phyloP scores from a whole-genome alignment of 441 rosid genomes.

The Populus trichocarpa region DNA sequence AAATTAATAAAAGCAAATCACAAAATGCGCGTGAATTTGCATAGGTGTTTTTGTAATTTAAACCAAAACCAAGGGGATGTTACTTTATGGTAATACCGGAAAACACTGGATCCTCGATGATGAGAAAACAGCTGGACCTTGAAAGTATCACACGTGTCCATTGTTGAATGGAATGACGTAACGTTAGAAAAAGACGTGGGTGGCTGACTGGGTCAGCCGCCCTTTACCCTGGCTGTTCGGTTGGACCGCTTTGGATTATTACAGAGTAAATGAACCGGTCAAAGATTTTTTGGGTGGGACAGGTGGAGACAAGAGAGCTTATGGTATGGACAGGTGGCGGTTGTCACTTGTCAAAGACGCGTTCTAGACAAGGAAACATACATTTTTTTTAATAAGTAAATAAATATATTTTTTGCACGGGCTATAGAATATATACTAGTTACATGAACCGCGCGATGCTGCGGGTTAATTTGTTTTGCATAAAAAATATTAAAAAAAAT shows the following conservation, averaged over 20 bases:
- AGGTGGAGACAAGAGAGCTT: background rate
- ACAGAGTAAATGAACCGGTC: background rate
- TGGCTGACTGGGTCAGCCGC: slow-evolving; percentile 4
- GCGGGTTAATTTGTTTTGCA: too few species aligned
- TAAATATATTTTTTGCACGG: too few species aligned
- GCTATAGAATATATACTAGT: too few species aligned
- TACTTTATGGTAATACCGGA: background rate
- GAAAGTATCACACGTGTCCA: slow-evolving; percentile 1
- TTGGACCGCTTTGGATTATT: slow-evolving; percentile 10
- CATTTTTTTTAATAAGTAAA: background rate
- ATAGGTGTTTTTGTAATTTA: slow-evolving; percentile 5
- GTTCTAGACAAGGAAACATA: background rate
- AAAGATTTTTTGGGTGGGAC: background rate
- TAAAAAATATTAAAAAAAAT: too few species aligned
- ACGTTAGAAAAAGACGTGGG: background rate
- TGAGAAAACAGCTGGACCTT: slow-evolving; percentile 21
- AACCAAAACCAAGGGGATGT: background rate
- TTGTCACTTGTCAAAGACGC: background rate
- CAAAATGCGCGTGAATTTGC: background rate
- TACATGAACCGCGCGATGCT: too few species aligned
- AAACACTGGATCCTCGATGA: background rate
- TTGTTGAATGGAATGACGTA: slow-evolving; percentile 16
- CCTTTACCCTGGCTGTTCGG: slow-evolving; percentile 5
- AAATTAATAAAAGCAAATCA: background rate
- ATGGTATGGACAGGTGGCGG: background rate